phyloP scores from a whole-genome alignment of 257 asterid genomes.

The Scutellaria baicalensis region DNA sequence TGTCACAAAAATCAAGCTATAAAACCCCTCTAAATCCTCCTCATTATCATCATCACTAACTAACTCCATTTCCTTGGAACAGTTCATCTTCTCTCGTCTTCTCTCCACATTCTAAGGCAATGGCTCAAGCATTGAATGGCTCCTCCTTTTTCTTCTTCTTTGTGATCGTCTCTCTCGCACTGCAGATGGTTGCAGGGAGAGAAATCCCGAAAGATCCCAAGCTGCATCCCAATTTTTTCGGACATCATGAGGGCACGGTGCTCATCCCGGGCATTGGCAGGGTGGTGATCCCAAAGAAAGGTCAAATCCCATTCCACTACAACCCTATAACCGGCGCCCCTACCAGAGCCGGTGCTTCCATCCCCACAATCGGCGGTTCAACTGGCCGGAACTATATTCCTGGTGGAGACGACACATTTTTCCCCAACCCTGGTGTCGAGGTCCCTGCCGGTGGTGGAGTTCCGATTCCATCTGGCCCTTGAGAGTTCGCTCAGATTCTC shows the following conservation, averaged over 20 bases:
- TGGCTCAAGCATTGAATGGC: slow-evolving; percentile 30
- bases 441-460: slow-evolving; percentile 31
- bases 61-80: background rate
- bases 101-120: slow-evolving; percentile 10
- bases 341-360: slow-evolving; percentile 29
- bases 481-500: slow-evolving; percentile 16
- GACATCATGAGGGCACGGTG: slow-evolving; percentile 42
- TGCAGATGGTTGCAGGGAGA: slow-evolving; percentile 22
- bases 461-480: slow-evolving; percentile 37
- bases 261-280: slow-evolving; percentile 69
- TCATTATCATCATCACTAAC: slow-evolving; percentile 18
- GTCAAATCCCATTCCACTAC: slow-evolving; percentile 35
- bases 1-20: slow-evolving; percentile 6
- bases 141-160: slow-evolving; percentile 27
- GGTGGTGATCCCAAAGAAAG: slow-evolving; percentile 35
- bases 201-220: slow-evolving; percentile 29
- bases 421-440: slow-evolving; percentile 59
- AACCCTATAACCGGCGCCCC: slow-evolving; percentile 60
- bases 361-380: slow-evolving; percentile 29
- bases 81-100: background rate
- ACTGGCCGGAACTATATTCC: slow-evolving; percentile 33
- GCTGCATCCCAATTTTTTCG: slow-evolving; percentile 25
- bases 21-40: slow-evolving; percentile 11
- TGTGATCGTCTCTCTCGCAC: slow-evolving; percentile 12
- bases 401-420: slow-evolving; percentile 55